Base-by-base conservation (phyloP, 257 asterid genomes). In the Solanum ossicruentum region DNA sequence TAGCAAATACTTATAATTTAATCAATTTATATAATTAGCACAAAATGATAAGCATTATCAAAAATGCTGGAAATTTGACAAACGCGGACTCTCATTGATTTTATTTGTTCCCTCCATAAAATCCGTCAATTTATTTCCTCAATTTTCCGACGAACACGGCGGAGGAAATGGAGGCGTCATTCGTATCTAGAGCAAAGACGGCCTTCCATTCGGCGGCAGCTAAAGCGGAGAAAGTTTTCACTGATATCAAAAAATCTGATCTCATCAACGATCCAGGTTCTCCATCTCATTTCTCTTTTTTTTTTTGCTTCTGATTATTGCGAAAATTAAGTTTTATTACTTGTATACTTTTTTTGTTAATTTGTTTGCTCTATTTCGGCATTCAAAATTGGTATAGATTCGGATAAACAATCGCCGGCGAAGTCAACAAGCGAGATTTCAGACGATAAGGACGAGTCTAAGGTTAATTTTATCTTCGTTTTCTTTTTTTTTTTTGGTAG, bases 121-220 rank as follows among this genome's bases (percentile, higher is more conserved):
- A 36, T 36, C 41, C 6, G 41, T 36, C 41, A 36, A 36, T 36
- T 36, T 36, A 36, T 36, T 51, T 47, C 82, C 51, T 83, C 79
- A 16, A 65, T 45, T 49, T 51, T 82, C 83, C 84, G 84, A 82
- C 87, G 86, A 84, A 83, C 12, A 39, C 70, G 65, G 84, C 89
- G 86, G 86, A 86, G 82, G 85, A 88, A 87, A 96, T 94, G 99
- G 99, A 95, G 90, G 91, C 93, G 26, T 92, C 98, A 15, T 92
- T 96, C 90, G 97, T 92, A 66, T 95, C 98, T 73, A 91, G 92
- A 93, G 99, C 98, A 4, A 88, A 94, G 90, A 92, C 97, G 12
- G 98, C 98, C 93, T 90, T 97, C 87, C 98, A 94, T 90, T 97
- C 99, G 4, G 98, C 99, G 51, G 98, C 99, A 8, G 95, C 98